A percentile compares a stretch with the other conserved stretches of the same genome.
phyloP scores from a whole-genome alignment of 1,284 basidiomycete genomes.

The Puccinia novopanici region DNA sequence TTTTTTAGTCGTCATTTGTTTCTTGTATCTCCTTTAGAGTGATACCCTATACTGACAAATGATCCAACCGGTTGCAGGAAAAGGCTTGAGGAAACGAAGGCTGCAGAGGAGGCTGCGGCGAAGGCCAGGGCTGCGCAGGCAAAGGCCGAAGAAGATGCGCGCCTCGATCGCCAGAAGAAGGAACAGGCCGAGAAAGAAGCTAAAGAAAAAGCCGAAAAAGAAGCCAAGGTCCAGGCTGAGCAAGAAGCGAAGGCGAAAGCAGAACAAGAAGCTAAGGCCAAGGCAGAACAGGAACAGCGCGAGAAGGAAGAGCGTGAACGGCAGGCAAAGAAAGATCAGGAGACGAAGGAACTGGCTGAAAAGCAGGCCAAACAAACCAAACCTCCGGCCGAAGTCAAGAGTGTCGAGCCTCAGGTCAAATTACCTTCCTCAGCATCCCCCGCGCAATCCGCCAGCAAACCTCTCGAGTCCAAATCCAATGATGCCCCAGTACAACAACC shows the following conservation, averaged over 20 bases:
- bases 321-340: conserved; percentile 23
- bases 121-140: conserved; percentile 48
- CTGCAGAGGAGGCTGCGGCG: conserved; percentile 33
- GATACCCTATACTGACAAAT: background rate
- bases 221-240: conserved; percentile 29
- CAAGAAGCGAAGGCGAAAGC: conserved; percentile 43
- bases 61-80: conserved; percentile 54
- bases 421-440: conserved; percentile 22
- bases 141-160: conserved; percentile 59
- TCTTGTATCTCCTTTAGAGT: background rate
- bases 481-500: conserved; percentile 31
- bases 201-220: conserved; percentile 21
- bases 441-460: conserved; percentile 46
- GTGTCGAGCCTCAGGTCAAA: background rate
- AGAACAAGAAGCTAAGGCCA: conserved; percentile 23
- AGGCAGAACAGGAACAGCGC: background rate
- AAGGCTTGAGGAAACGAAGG: conserved; percentile 45
- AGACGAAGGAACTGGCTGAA: conserved; percentile 18
- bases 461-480: conserved; percentile 6
- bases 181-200: conserved; percentile 52
- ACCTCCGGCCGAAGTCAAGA: conserved; percentile 31
- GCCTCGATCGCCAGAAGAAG: conserved; percentile 56
- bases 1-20: conserved; percentile 6
- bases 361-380: conserved; percentile 21
- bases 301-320: conserved; percentile 36